Evolutionary conservation across 306 rosid species (phyloP).

Genomic region (Cicer judaicum): DNA sequence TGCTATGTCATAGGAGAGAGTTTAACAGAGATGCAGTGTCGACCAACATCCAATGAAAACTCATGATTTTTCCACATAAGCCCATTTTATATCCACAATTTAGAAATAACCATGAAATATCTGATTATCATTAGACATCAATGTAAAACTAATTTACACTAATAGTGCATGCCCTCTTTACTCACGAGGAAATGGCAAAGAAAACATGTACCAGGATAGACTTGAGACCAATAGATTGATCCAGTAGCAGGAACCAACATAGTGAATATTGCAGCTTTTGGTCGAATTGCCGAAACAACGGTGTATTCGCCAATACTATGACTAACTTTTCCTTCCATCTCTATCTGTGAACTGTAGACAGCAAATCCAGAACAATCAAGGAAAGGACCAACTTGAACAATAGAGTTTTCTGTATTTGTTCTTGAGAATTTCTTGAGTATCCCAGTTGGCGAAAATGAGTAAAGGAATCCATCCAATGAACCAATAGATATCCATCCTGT

Average conservation of each 20-base stretch:
- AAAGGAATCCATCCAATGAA: conserved; percentile 77
- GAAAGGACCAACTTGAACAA: conserved; percentile 65
- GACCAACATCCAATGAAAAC: too few species aligned
- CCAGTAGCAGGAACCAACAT: conserved; percentile 79
- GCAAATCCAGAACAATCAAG: conserved; percentile 89
- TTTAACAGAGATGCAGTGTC: too few species aligned
- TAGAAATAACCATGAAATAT: too few species aligned
- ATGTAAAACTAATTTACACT: too few species aligned
- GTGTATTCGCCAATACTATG: conserved; percentile 54
- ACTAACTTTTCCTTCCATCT: conserved; percentile 74
- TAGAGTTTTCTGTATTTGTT: conserved; percentile 47
- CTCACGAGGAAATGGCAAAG: not conserved
- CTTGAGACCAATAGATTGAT: conserved; percentile 73
- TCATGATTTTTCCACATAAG: too few species aligned
- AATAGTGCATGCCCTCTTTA: too few species aligned
- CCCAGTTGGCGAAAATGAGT: conserved; percentile 77
- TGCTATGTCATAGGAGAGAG: not conserved
- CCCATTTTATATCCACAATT: too few species aligned
- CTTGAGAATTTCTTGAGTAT: conserved; percentile 70
- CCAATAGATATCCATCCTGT: conserved; percentile 85
- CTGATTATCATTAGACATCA: too few species aligned
- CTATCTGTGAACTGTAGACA: conserved; percentile 66
- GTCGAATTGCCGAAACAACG: conserved; percentile 62
- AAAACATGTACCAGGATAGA: conserved; percentile 58
- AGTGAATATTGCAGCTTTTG: conserved; percentile 60